These are phyloP conservation scores for Mortierella sp. DNA, from an alignment of 371 early-diverging fungal species.

Conservation along the genomic window DNA sequence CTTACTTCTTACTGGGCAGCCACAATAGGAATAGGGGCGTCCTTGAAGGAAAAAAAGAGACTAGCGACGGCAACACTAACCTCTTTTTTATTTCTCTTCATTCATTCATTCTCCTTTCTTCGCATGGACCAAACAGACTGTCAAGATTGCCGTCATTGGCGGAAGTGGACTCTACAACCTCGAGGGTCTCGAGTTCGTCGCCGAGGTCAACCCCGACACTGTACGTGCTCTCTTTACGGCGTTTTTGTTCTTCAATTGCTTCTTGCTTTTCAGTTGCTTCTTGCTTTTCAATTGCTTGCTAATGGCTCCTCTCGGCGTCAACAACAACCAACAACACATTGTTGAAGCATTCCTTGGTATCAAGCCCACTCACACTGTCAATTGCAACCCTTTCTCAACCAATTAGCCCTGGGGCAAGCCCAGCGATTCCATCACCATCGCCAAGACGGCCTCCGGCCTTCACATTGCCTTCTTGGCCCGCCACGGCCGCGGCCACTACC, in stretches of 20 bases:
- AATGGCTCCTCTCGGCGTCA: too few species aligned
- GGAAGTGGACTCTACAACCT: slow-evolving; percentile 96
- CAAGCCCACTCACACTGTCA: neutral
- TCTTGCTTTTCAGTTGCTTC: too few species aligned
- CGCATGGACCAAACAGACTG: slow-evolving; percentile 38
- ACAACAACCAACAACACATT: neutral
- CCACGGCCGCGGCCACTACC: slow-evolving; percentile 85
- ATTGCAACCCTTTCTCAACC: neutral
- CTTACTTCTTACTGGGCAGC: neutral
- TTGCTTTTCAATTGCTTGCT: neutral
- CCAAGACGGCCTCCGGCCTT: slow-evolving; percentile 77
- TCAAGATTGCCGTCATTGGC: slow-evolving; percentile 94
- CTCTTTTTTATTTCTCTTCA: neutral
- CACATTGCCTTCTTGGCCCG: slow-evolving; percentile 97
- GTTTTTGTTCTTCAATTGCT: neutral
- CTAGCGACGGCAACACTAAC: too few species aligned
- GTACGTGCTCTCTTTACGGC: slow-evolving; percentile 55
- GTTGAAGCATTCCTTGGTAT: neutral
- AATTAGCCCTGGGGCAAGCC: slow-evolving; percentile 93
- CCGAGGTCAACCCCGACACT: slow-evolving; percentile 90
- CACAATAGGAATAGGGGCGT: too few species aligned
- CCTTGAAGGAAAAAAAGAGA: too few species aligned
- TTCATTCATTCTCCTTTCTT: neutral
- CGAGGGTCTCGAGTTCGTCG: slow-evolving; percentile 86
- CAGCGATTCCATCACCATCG: slow-evolving; percentile 80